Evolutionary conservation across 768 basidiomycete species (phyloP).

Genomic region (Tylopilus vinaceipallidus): DNA sequence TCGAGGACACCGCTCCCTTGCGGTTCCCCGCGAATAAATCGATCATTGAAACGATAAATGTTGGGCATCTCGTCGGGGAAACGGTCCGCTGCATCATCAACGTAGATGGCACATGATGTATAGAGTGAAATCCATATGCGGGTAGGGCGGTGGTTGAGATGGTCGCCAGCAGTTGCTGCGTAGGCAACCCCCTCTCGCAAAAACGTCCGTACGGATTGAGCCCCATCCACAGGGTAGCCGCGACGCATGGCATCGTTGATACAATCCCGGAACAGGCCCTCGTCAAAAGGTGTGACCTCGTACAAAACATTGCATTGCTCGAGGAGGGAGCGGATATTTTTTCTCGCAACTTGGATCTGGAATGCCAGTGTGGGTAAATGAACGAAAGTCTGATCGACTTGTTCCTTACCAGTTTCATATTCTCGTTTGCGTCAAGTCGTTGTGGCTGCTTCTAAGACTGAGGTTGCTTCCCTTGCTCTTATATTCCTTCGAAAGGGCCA

Average conservation of each 20-base stretch:
- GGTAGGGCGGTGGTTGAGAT: constrained; percentile 22
- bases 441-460: too few relatives aligned
- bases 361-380: not conserved
- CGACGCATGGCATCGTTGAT: constrained; percentile 18
- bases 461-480: not conserved
- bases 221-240: constrained; percentile 28
- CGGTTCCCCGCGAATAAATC: constrained; percentile 26
- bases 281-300: constrained; percentile 11
- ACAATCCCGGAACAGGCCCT: constrained; percentile 21
- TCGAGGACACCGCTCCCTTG: constrained; percentile 36
- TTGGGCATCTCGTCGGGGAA: constrained; percentile 20
- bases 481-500: not conserved
- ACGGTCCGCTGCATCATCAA: constrained; percentile 36
- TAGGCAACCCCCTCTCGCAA: constrained; percentile 33
- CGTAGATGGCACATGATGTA: constrained; percentile 36
- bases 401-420: constrained; percentile 14
- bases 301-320: constrained; percentile 16
- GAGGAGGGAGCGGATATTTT: constrained; percentile 15
- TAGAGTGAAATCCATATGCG: constrained; percentile 37
- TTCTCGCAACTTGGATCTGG: constrained; percentile 10
- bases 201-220: constrained; percentile 26
- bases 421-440: not conserved
- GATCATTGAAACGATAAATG: constrained; percentile 35
- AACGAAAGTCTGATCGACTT: too few relatives aligned
- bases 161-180: constrained; percentile 26